Percentiles rank a stretch among this genome's conserved stretches.
phyloP scores from a whole-genome alignment of 371 early-diverging fungal species.

The Pancytospora epiphaga region DNA sequence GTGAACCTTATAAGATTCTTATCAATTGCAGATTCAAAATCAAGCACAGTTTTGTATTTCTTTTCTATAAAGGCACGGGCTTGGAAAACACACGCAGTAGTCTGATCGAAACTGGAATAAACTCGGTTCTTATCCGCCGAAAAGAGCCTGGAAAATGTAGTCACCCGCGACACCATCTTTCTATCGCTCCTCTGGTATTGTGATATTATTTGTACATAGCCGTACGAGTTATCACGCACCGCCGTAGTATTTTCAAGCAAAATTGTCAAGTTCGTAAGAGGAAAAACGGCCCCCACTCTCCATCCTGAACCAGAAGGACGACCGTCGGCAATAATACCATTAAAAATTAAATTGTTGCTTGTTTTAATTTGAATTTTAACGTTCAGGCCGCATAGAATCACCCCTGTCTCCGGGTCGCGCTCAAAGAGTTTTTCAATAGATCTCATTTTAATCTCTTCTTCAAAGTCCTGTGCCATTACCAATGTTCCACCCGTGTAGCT shows the following conservation, averaged over 20 bases:
- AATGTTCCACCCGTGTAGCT: slow-evolving; percentile 83
- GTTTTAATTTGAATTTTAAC: slow-evolving; percentile 78
- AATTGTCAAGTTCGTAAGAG: slow-evolving; percentile 42
- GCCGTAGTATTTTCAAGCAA: slow-evolving; percentile 40
- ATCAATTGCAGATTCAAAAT: slow-evolving; percentile 93
- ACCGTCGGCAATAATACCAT: slow-evolving; percentile 56
- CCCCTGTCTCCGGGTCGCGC: slow-evolving; percentile 70
- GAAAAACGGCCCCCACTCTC: slow-evolving; percentile 48
- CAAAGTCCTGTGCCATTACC: slow-evolving; percentile 74
- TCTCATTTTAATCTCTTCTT: slow-evolving; percentile 49
- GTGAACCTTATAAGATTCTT: slow-evolving; percentile 91
- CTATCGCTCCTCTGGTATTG: slow-evolving; percentile 52
- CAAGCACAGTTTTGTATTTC: slow-evolving; percentile 90
- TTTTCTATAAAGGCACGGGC: slow-evolving; percentile 90
- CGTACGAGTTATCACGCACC: slow-evolving; percentile 37
- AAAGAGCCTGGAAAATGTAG: slow-evolving; percentile 57
- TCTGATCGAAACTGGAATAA: slow-evolving; percentile 86
- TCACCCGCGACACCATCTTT: slow-evolving; percentile 46
- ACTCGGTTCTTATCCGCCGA: slow-evolving; percentile 72
- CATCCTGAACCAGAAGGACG: slow-evolving; percentile 24
- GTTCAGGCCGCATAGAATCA: slow-evolving; percentile 86
- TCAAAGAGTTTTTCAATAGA: slow-evolving; percentile 65
- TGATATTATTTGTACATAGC: slow-evolving; percentile 58
- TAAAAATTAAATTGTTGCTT: slow-evolving; percentile 44
- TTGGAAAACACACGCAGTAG: slow-evolving; percentile 92